A percentile compares a stretch with the other conserved stretches of the same genome.
Conservation (phyloP, 1,139 yeast genomes). For the Nadsonia commutata region DNA sequence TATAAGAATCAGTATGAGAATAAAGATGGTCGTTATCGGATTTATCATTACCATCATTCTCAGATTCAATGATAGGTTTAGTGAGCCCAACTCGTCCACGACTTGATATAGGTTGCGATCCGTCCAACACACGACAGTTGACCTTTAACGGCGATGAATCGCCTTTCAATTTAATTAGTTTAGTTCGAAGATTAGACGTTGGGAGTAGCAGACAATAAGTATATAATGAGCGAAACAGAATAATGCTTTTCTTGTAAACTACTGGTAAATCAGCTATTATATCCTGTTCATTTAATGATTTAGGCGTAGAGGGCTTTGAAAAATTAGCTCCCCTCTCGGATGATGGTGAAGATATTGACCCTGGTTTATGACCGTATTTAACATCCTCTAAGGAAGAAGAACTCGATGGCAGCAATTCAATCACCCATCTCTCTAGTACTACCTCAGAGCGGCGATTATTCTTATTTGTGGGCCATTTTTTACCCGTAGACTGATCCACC, state of each 20-base stretch:
- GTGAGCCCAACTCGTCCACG: constrained; percentile 78
- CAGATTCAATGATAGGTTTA: constrained; percentile 39
- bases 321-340: no score
- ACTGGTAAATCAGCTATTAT: constrained; percentile 46
- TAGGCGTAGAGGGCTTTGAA: no score
- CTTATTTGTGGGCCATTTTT: constrained; percentile 35
- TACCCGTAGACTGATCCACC: constrained; percentile 34
- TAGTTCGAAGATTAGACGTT: constrained; percentile 38
- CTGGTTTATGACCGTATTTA: no score
- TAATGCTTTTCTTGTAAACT: constrained; percentile 60
- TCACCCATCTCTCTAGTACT: constrained; percentile 83
- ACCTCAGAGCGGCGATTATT: constrained; percentile 57
- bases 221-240: constrained; percentile 60
- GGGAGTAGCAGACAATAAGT: constrained; percentile 61
- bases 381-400: constrained; percentile 6
- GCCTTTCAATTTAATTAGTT: constrained; percentile 26
- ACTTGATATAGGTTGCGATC: constrained; percentile 60
- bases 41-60: constrained; percentile 24
- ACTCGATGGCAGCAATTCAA: constrained; percentile 44
- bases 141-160: constrained; percentile 29
- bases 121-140: constrained; percentile 57
- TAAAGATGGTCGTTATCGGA: constrained; percentile 34
- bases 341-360: no score
- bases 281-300: constrained; percentile 30
- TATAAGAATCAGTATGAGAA: constrained; percentile 30